phyloP scores from a whole-genome alignment of 805 yeast species.

The Metschnikowia henanensis region DNA sequence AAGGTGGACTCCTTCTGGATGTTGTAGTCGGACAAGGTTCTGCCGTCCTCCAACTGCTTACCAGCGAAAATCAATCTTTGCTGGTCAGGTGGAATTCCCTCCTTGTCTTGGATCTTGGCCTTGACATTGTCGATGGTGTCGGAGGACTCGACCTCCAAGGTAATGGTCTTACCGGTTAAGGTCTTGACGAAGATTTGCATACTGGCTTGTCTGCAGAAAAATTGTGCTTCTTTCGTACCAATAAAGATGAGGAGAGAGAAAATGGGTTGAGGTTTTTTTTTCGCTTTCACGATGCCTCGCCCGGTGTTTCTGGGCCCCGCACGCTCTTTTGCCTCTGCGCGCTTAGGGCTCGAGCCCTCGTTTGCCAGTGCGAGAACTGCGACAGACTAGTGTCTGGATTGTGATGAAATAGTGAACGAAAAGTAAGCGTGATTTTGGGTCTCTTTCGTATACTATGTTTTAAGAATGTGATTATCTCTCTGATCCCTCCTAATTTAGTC shows the following conservation, averaged over 20 bases:
- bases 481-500: too few species aligned
- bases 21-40: constrained; percentile 99
- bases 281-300: constrained; percentile 3
- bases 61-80: constrained; percentile 99
- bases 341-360: constrained; percentile 18
- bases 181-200: constrained; percentile 99
- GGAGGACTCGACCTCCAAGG: constrained; percentile 98
- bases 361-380: too few species aligned
- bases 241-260: constrained; percentile 18
- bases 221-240: constrained; percentile 51
- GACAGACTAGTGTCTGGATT: too few species aligned
- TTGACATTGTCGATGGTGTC: constrained; percentile 99
- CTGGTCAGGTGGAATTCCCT: constrained; percentile 99
- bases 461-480: too few species aligned
- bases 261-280: too few species aligned
- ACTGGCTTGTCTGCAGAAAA: constrained; percentile 40
- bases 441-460: too few species aligned
- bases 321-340: background rate
- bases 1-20: constrained; percentile 99
- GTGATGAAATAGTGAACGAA: too few species aligned
- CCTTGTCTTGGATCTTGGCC: constrained; percentile 98
- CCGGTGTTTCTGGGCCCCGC: constrained; percentile 4
- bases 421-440: too few species aligned
- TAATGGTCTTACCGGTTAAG: constrained; percentile 98
- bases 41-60: constrained; percentile 99